phyloP scores from a whole-genome alignment of 805 yeast species.

The Candida ascalaphidarum region DNA sequence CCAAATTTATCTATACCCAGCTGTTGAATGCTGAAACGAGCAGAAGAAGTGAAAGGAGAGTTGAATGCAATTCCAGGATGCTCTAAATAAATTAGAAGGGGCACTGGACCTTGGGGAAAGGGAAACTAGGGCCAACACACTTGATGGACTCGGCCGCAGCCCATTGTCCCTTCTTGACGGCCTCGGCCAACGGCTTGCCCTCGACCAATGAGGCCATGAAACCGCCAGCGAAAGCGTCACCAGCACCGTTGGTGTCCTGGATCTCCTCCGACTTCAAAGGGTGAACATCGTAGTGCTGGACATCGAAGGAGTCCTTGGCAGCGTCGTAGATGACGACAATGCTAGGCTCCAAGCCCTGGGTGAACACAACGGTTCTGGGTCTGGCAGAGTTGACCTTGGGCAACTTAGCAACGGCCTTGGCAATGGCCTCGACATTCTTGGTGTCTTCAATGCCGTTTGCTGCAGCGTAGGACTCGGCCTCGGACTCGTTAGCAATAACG shows the following conservation, averaged over 20 bases:
- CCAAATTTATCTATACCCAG: no score
- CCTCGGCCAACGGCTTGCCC: slow-evolving; percentile 51
- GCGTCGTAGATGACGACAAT: slow-evolving; percentile 57
- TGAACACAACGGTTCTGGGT: slow-evolving; percentile 83
- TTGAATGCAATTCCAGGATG: not conserved
- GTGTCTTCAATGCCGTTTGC: slow-evolving; percentile 56
- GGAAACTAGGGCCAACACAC: slow-evolving; percentile 92
- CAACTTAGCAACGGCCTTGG: slow-evolving; percentile 69
- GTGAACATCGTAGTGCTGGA: slow-evolving; percentile 58
- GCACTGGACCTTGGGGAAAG: slow-evolving; percentile 61
- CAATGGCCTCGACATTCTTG: slow-evolving; percentile 64
- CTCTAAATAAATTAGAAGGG: slow-evolving; percentile 3
- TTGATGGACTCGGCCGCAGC: slow-evolving; percentile 87
- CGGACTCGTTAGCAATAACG: slow-evolving; percentile 93
- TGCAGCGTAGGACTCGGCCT: slow-evolving; percentile 91
- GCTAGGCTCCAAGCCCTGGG: slow-evolving; percentile 93
- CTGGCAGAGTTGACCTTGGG: slow-evolving; percentile 64
- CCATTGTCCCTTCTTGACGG: slow-evolving; percentile 91
- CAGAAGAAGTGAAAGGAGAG: no score
- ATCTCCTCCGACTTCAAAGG: slow-evolving; percentile 59
- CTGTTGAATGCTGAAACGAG: no score
- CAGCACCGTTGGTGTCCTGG: slow-evolving; percentile 96
- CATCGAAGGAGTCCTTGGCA: slow-evolving; percentile 35
- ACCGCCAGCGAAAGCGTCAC: slow-evolving; percentile 97
- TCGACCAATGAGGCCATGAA: slow-evolving; percentile 82